These are phyloP conservation scores for Nitzschia sp. DNA, from an alignment of 108 stramenopile genomes.

Conservation along the genomic window DNA sequence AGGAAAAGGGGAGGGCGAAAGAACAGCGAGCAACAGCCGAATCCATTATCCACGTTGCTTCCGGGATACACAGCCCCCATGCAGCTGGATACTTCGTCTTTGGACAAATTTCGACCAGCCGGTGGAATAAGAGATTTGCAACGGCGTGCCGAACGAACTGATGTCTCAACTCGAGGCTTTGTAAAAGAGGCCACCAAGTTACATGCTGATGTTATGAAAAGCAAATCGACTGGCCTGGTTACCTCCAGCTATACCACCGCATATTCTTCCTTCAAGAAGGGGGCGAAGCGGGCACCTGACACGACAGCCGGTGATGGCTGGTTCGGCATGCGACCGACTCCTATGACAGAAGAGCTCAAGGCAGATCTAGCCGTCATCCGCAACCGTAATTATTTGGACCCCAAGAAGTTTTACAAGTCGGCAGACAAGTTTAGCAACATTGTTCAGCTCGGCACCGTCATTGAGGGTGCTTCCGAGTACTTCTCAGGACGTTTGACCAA, in stretches of 20 bases:
- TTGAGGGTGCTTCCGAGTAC: conserved; percentile 86
- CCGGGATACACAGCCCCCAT: conserved; percentile 84
- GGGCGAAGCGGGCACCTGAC: conserved; percentile 40
- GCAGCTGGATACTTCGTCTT: conserved; percentile 52
- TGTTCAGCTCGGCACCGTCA: conserved; percentile 84
- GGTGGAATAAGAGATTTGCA: conserved; percentile 46
- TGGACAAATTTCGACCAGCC: conserved; percentile 32
- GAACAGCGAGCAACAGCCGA: conserved; percentile 16
- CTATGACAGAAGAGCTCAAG: conserved; percentile 65
- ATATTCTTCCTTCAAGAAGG: conserved; percentile 52
- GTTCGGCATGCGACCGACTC: conserved; percentile 73
- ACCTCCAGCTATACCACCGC: conserved; percentile 31
- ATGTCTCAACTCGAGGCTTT: conserved; percentile 39
- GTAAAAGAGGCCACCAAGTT: conserved; percentile 32
- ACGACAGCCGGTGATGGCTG: conserved; percentile 68
- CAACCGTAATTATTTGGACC: conserved; percentile 93
- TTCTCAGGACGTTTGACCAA: conserved; percentile 86
- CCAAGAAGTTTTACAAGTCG: conserved; percentile 96
- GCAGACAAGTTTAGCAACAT: conserved; percentile 58
- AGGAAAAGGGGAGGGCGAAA: conserved; percentile 14
- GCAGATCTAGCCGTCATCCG: conserved; percentile 66
- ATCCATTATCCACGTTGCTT: conserved; percentile 72
- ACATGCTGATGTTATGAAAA: conserved; percentile 21
- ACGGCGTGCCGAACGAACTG: conserved; percentile 41
- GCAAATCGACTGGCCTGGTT: conserved; percentile 7